Evolutionary conservation across 179 eudicot genomes (phyloP).

Genomic region (Camellia oleifera): DNA sequence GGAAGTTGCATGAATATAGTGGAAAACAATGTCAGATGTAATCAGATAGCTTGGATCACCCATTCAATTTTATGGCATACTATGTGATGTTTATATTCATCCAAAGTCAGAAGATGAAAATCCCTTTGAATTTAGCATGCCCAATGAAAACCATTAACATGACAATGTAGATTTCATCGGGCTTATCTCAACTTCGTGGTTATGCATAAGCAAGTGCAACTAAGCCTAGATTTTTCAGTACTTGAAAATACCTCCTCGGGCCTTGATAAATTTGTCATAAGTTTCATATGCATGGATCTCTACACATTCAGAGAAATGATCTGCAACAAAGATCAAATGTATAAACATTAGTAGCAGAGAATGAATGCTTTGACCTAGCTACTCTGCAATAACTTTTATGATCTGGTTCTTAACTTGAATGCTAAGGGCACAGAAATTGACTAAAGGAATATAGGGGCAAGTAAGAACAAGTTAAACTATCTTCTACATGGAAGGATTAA

Average conservation of each 20-base stretch:
- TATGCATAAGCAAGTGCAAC: slow-evolving; percentile 4
- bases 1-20: not conserved
- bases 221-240: not conserved
- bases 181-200: not conserved
- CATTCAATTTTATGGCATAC: not conserved
- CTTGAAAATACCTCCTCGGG: slow-evolving; percentile 61
- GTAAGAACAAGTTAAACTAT: not conserved
- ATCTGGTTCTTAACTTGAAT: not conserved
- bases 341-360: slow-evolving; percentile 8
- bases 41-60: not conserved
- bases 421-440: not conserved
- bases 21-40: not conserved
- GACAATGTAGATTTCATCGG: not conserved
- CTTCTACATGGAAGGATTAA: not conserved
- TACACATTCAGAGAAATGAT: slow-evolving; percentile 98
- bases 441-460: not conserved
- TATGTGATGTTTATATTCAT: not conserved
- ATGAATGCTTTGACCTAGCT: not conserved
- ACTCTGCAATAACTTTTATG: not conserved
- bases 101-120: not conserved
- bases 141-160: not conserved
- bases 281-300: slow-evolving; percentile 93
- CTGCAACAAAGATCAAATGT: slow-evolving; percentile 44
- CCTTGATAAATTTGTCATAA: slow-evolving; percentile 90
- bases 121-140: slow-evolving; percentile 1